Conservation (phyloP, 371 early-diverging fungal genomes). For the Chytridiales sp. region DNA sequence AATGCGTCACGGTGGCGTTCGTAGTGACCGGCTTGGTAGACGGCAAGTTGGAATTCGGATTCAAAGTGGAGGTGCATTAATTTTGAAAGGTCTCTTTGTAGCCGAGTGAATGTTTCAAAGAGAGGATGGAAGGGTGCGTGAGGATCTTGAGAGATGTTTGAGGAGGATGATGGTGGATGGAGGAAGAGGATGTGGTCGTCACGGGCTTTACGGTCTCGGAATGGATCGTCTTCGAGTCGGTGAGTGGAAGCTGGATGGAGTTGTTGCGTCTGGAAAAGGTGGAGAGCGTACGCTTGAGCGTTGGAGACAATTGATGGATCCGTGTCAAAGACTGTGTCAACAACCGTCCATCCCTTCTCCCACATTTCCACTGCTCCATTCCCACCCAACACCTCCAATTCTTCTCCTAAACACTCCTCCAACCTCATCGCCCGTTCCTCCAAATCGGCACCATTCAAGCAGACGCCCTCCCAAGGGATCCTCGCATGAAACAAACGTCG, state of each 20-base stretch:
- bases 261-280: constrained; percentile 26
- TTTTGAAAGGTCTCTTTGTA: constrained; percentile 51
- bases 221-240: constrained; percentile 54
- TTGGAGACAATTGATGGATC: constrained; percentile 22
- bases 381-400: constrained; percentile 24
- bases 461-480: neutral
- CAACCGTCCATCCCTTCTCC: constrained; percentile 52
- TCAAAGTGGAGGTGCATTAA: constrained; percentile 52
- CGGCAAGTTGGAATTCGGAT: constrained; percentile 61
- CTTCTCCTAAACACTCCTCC: neutral
- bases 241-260: constrained; percentile 41
- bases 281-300: constrained; percentile 39
- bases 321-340: constrained; percentile 49
- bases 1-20: constrained; percentile 66
- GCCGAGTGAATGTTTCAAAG: constrained; percentile 37
- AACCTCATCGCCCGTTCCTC: neutral
- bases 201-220: constrained; percentile 58
- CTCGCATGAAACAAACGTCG: constrained; percentile 9
- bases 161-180: neutral
- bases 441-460: too few relatives aligned
- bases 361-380: constrained; percentile 52
- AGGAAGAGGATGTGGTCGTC: constrained; percentile 50
- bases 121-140: constrained; percentile 27
- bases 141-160: constrained; percentile 1
- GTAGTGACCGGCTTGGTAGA: constrained; percentile 62